phyloP scores from a whole-genome alignment of 805 yeast genomes.

The Barnettozyma populi region DNA sequence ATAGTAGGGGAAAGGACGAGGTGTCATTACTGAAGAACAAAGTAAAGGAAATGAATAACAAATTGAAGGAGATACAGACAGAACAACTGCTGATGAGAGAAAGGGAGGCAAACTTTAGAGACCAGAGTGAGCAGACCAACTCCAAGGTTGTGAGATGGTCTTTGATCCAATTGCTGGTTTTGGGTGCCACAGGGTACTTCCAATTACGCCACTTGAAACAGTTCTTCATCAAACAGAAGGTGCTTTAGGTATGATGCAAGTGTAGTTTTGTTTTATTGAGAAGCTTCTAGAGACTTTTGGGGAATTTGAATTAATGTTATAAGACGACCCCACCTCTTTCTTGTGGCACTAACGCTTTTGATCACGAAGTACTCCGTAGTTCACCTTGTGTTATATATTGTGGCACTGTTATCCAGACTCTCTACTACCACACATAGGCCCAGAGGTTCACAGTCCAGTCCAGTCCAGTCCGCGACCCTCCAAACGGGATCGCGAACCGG shows the following conservation, averaged over 20 bases:
- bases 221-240: conserved; percentile 84
- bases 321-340: no score
- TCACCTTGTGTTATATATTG: no score
- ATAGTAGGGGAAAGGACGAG: conserved; percentile 52
- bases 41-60: conserved; percentile 50
- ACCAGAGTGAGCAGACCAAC: conserved; percentile 73
- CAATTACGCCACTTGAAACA: conserved; percentile 73
- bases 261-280: not conserved
- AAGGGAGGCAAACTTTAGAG: conserved; percentile 72
- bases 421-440: no score
- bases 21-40: conserved; percentile 48
- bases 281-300: no score
- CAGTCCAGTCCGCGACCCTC: no score
- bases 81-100: conserved; percentile 62
- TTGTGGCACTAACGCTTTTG: no score
- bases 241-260: conserved; percentile 39
- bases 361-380: no score
- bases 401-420: no score
- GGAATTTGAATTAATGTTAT: no score
- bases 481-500: not conserved
- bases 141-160: conserved; percentile 71
- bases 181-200: conserved; percentile 64
- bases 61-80: conserved; percentile 50
- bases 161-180: conserved; percentile 59
- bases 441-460: no score